These are phyloP conservation scores for Austropuccinia psidii DNA, from an alignment of 1,284 basidiomycete species.

Conservation along the genomic window DNA sequence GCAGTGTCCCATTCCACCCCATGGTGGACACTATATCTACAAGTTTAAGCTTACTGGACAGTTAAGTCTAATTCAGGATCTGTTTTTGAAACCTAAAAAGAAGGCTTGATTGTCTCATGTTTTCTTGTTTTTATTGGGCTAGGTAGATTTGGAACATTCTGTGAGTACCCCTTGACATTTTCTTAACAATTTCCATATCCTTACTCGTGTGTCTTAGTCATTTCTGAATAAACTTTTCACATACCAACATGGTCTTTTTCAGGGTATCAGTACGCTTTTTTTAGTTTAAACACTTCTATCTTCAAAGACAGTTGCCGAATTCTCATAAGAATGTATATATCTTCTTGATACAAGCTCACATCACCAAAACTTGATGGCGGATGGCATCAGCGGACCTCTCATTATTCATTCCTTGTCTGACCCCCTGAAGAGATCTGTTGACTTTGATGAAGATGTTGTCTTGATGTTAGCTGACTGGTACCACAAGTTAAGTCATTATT, in stretches of 20 bases:
- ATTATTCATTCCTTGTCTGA: conserved; percentile 46
- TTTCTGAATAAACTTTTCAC: neutral
- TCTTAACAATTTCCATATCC: neutral
- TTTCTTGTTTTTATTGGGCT: neutral
- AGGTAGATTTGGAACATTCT: conserved; percentile 29
- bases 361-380: conserved; percentile 25
- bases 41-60: conserved; percentile 49
- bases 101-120: neutral
- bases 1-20: conserved; percentile 54
- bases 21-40: conserved; percentile 53
- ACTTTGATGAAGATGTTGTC: conserved; percentile 45
- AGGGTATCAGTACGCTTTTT: conserved; percentile 32
- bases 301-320: too few relatives aligned
- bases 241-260: neutral
- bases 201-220: neutral
- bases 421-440: conserved; percentile 42
- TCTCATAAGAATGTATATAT: neutral
- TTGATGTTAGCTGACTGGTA: conserved; percentile 52
- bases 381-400: conserved; percentile 38
- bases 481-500: conserved; percentile 42
- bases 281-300: neutral
- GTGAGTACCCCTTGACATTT: neutral
- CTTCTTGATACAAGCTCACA: neutral
- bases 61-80: conserved; percentile 51
- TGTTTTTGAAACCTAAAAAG: conserved; percentile 19